Base-by-base conservation (phyloP, 164 flowering plant species). In the Aristolochia contorta region DNA sequence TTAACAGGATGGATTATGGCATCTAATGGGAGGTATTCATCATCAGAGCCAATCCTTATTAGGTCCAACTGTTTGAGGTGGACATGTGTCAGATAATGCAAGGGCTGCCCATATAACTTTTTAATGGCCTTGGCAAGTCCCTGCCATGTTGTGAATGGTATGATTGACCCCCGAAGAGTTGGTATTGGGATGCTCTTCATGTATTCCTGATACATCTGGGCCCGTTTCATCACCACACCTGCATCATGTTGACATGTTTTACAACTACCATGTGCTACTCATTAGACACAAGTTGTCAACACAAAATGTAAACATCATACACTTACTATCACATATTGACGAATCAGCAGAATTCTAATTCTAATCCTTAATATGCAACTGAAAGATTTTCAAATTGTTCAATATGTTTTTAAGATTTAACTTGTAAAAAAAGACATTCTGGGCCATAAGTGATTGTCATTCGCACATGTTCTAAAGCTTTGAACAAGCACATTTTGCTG, bases 11-110 rank as follows among this genome's bases (percentile, higher is more conserved):
- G 89, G 51, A 93, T 75, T 12, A 82, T 65, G 33, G 73, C 37
- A 66, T 90, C 90, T 66, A 87, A 61, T 12, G 84, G 83, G 62
- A 23, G 57, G 41, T 79, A 46, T 62, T 87, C 88, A 66, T 82
- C 76, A 32, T 74, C 74, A 22, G 78, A 54, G 22, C 81, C 91
- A 20, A 81, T 58, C 65, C 94, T 80, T 50, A 57, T 47, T 33
- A 72, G 74, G 53, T 89, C 98, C 96, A 89, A 85, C 70, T 77
- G 78, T 64, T 81, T 86, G 41, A 89, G 65, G 60, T 60, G 80
- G 63, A 78, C 64, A 54, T 89, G 87, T 23, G 98, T 89, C 63
- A 87, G 90, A 69, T 84, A 92, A 72, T 92, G 98, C 65, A 92
- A 71, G 15, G 98, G 97, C 65, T 92, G 98, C 23, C 76, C 79